Evolutionary conservation across 352 stramenopile genomes (phyloP), one percentile per base, ranked within the genome.

Genomic region (Phytophthora fragariae): DNA sequence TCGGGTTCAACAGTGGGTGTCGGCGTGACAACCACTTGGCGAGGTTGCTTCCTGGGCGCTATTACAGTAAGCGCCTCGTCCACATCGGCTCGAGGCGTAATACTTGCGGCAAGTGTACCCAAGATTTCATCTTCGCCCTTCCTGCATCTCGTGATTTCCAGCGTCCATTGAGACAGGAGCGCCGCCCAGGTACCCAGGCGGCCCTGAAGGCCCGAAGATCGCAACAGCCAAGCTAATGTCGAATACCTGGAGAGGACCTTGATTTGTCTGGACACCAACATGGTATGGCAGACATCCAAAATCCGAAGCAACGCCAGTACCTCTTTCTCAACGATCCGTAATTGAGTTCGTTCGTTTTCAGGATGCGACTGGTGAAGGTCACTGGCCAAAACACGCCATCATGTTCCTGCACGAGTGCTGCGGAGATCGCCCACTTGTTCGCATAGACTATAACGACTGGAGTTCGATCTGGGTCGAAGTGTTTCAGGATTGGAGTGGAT

Each of bases 401-500:
- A 37, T 37, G 33, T 37, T 37, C 33, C 33, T 37, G 33, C 6
- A 37, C 33, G 8, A 37, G 33, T 10, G 33, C 33, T 3, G 33
- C 33, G 8, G 33, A 37, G 33, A 37, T 37, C 33, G 33, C 33
- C 33, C 33, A 37, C 33, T 37, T 44, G 29, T 59, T 71, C 5
- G 54, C 62, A n/a, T 68, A 71, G 2, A 68, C 50, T 1, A 76
- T n/a, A 1, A 76, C 49, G 5, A 55, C 37, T 14, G 64, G 14
- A 50, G 21, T 14, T 17, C 58, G 59, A 15, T 54, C 44, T 0
- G 10, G 17, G 39, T 72, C 69, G 58, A 66, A 68, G 47, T 76
- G 69, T 9, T 21, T 19, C 2, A 72, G 46, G 5, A 72, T 57
- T 6, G 62, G 69, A 2, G 62, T 59, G 1, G 55, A 37, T 37